Evolutionary conservation across 257 asterid species (phyloP).

Genomic region (Cinchona pubescens): DNA sequence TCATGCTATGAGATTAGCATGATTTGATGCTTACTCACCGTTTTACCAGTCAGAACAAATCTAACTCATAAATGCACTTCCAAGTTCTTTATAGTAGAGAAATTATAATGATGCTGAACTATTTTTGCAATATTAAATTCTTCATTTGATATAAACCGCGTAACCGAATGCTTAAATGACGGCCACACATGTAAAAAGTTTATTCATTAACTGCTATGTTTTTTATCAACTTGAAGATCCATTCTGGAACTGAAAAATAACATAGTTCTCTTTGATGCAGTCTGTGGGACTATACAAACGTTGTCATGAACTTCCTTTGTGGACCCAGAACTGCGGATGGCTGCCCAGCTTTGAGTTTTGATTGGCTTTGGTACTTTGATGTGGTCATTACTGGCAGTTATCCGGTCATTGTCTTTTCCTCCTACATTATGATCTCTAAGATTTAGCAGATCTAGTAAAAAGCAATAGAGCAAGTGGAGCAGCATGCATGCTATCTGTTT

Average conservation of each 20-base stretch:
- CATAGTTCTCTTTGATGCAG: slow-evolving; percentile 44
- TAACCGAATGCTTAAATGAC: not conserved
- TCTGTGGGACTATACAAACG: slow-evolving; percentile 93
- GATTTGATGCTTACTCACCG: not conserved
- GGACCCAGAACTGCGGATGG: slow-evolving; percentile 50
- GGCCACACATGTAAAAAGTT: not conserved
- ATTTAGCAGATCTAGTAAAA: not conserved
- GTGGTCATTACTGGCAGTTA: slow-evolving; percentile 94
- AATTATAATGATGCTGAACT: not conserved
- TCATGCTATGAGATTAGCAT: not conserved
- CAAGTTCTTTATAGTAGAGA: not conserved
- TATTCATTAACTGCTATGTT: not conserved
- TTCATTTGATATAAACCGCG: not conserved
- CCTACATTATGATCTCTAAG: not conserved
- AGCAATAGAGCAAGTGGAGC: not conserved
- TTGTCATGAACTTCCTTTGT: slow-evolving; percentile 95
- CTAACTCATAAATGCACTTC: not conserved
- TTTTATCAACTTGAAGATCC: slow-evolving; percentile 1
- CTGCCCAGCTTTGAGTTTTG: slow-evolving; percentile 47
- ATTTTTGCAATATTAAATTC: not conserved
- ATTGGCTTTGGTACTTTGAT: slow-evolving; percentile 87
- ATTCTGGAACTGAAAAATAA: not conserved
- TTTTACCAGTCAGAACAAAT: not conserved
- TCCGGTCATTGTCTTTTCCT: slow-evolving; percentile 53
- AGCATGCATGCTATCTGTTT: not conserved